Percentiles rank a stretch among this genome's conserved stretches.
phyloP scores from a whole-genome alignment of 805 yeast genomes.

The Pichia exigua region DNA sequence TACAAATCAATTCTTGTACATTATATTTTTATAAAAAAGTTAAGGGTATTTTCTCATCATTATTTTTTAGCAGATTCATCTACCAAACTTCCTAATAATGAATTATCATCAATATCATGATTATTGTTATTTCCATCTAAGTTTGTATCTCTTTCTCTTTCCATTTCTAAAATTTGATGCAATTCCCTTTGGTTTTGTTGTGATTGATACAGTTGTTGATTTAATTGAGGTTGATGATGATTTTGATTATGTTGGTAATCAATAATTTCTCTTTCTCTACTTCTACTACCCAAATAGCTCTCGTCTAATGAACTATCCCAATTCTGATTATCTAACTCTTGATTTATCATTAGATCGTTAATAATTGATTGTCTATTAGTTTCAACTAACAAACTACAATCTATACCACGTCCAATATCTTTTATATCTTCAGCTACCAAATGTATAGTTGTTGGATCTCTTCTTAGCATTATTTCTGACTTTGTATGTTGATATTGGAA shows the following conservation, averaged over 20 bases:
- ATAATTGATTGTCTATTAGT: neutral
- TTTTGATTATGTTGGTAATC: neutral
- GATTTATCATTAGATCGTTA: neutral
- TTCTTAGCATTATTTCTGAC: constrained; percentile 42
- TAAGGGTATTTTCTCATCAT: neutral
- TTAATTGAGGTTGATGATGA: neutral
- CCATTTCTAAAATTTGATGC: neutral
- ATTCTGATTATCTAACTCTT: constrained; percentile 2
- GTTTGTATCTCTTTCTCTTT: neutral
- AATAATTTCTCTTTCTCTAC: neutral
- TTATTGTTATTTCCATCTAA: neutral
- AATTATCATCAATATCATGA: neutral
- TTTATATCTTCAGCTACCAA: constrained; percentile 62
- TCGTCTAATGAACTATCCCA: constrained; percentile 10
- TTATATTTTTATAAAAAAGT: no score
- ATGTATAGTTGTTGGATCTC: constrained; percentile 62
- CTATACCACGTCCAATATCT: constrained; percentile 22
- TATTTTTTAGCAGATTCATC: neutral
- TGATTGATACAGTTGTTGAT: neutral
- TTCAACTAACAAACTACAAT: neutral
- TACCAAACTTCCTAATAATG: neutral
- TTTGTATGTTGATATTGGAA: no score
- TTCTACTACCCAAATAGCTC: constrained; percentile 7
- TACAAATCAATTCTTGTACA: neutral
- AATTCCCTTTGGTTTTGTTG: neutral